These are phyloP conservation scores for Volvox carteri DNA, from an alignment of 163 green algal genomes.

Conservation along the genomic window DNA sequence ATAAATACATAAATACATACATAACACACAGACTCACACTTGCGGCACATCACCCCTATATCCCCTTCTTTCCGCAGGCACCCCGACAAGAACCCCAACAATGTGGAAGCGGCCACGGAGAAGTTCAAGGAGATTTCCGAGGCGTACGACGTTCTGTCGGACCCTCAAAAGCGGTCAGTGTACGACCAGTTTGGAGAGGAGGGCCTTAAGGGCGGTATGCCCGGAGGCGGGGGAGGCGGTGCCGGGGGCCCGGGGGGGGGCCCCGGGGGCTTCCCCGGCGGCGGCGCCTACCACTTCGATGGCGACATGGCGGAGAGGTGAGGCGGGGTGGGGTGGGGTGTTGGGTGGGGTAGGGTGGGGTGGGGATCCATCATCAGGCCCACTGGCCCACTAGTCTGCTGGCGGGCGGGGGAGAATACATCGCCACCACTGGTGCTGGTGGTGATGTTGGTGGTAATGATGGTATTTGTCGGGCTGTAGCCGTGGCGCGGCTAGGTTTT, in stretches of 20 bases:
- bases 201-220: conserved; percentile 89
- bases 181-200: conserved; percentile 95
- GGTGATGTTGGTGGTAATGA: no score
- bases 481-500: no score
- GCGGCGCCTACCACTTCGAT: conserved; percentile 41
- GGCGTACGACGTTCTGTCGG: conserved; percentile 85
- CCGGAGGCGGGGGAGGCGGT: conserved; percentile 71
- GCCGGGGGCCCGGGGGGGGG: conserved; percentile 67
- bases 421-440: no score
- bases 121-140: conserved; percentile 91
- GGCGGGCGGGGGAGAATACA: no score
- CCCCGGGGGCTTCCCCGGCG: conserved; percentile 69
- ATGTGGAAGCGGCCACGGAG: conserved; percentile 69
- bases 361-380: no score
- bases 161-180: conserved; percentile 88
- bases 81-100: conserved; percentile 64
- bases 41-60: no score
- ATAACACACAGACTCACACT: no score
- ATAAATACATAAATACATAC: no score
- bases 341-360: not conserved
- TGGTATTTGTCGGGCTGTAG: no score
- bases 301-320: conserved; percentile 46
- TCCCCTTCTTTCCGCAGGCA: conserved; percentile 54
- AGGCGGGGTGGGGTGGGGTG: not conserved
- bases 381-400: no score